phyloP scores from a whole-genome alignment of 176 grass and related monocot species.

The Leersia perrieri region DNA sequence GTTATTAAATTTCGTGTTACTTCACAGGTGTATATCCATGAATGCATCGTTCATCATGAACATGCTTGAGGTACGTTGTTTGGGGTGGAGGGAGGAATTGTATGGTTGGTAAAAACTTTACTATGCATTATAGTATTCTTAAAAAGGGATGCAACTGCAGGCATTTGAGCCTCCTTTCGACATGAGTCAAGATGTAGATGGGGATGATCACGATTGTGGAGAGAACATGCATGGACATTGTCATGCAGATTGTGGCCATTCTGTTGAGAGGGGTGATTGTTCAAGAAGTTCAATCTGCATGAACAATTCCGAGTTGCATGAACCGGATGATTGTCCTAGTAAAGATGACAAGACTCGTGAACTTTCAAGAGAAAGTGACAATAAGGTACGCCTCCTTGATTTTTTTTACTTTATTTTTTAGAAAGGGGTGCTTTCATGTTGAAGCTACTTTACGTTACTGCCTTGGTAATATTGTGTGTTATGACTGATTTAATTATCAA shows the following conservation, averaged over 20 bases:
- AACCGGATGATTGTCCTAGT: slow-evolving; percentile 17
- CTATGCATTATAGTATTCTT: slow-evolving; percentile 8
- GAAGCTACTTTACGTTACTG: background rate
- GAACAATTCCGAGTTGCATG: slow-evolving; percentile 31
- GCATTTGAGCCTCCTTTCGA: slow-evolving; percentile 96
- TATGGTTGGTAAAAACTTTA: slow-evolving; percentile 27
- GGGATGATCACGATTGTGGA: slow-evolving; percentile 39
- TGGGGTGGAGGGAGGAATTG: background rate
- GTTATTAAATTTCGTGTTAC: slow-evolving; percentile 43
- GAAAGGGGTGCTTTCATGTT: slow-evolving; percentile 2
- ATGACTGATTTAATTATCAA: slow-evolving; percentile 58
- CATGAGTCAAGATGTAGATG: slow-evolving; percentile 74
- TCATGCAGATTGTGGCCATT: slow-evolving; percentile 46
- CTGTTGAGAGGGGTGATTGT: slow-evolving; percentile 33
- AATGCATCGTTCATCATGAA: slow-evolving; percentile 92
- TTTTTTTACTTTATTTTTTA: background rate
- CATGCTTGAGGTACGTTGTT: slow-evolving; percentile 86
- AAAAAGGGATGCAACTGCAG: slow-evolving; percentile 45
- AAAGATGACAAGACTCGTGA: slow-evolving; percentile 17
- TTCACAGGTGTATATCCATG: slow-evolving; percentile 87
- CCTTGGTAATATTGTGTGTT: slow-evolving; percentile 19
- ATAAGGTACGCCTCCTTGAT: slow-evolving; percentile 44
- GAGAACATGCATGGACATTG: slow-evolving; percentile 39
- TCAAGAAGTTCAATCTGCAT: slow-evolving; percentile 14
- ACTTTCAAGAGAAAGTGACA: slow-evolving; percentile 27